Conservation (phyloP, 2,329 filamentous ascomycete genomes). For the Chaetomium olivaceum region DNA sequence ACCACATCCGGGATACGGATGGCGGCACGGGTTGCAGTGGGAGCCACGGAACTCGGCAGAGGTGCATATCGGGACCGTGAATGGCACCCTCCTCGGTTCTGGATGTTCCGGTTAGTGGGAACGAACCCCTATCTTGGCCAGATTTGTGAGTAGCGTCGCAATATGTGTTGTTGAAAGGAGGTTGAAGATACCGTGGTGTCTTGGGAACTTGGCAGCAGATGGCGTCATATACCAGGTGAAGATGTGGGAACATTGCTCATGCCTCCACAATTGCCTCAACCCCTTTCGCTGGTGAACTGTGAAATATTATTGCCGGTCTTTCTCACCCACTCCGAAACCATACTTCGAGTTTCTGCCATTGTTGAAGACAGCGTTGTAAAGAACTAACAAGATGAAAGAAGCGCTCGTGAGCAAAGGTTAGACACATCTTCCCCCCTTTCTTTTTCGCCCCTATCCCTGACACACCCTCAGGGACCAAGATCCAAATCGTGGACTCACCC, state of each 20-base stretch:
- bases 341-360: neutral
- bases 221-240: slow-evolving; percentile 12
- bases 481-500: slow-evolving; percentile 44
- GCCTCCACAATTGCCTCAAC: neutral
- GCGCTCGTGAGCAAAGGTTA: slow-evolving; percentile 34
- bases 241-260: neutral
- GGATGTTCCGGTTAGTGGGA: slow-evolving; percentile 2
- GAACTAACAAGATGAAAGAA: slow-evolving; percentile 36
- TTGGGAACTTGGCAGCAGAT: neutral
- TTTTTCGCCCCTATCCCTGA: neutral
- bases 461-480: slow-evolving; percentile 34
- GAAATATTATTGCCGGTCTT: neutral
- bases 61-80: neutral
- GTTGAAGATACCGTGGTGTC: neutral
- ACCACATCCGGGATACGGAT: neutral
- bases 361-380: neutral
- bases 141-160: neutral
- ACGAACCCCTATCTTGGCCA: neutral
- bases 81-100: neutral
- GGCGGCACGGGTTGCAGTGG: neutral
- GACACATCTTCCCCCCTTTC: too few species aligned
- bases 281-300: neutral
- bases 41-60: neutral
- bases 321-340: neutral
- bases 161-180: neutral